Conservation (phyloP, 768 basidiomycete species). For the Galerina marginata region DNA sequence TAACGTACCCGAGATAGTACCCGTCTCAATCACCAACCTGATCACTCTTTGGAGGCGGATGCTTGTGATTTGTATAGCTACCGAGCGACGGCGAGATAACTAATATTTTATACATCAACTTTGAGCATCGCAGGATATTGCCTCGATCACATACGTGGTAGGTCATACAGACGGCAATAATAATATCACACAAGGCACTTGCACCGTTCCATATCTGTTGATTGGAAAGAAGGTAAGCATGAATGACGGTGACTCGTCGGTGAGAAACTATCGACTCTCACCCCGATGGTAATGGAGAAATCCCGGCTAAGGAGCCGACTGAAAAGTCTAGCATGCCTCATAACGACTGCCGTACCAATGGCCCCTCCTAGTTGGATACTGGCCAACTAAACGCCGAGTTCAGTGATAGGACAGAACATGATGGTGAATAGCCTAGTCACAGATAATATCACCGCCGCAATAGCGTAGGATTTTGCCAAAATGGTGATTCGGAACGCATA, state of each 20-base stretch:
- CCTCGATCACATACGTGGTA: slow-evolving; percentile 17
- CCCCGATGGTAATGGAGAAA: slow-evolving; percentile 12
- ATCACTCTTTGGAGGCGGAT: slow-evolving; percentile 1
- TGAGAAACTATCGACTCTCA: background rate
- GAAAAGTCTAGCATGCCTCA: slow-evolving; percentile 11
- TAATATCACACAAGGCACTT: slow-evolving; percentile 23
- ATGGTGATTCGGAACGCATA: slow-evolving; percentile 11
- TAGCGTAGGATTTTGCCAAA: slow-evolving; percentile 5
- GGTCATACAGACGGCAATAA: slow-evolving; percentile 25
- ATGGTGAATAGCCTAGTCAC: background rate
- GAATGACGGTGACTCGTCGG: too few species aligned
- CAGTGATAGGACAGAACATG: background rate
- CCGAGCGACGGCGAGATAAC: background rate
- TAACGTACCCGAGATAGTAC: slow-evolving; percentile 3
- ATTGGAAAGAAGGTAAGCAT: background rate
- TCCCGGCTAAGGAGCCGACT: slow-evolving; percentile 3
- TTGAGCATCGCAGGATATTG: too few species aligned
- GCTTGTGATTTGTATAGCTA: slow-evolving; percentile 4
- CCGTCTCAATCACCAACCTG: slow-evolving; percentile 10
- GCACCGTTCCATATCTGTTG: slow-evolving; percentile 24
- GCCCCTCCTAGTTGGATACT: slow-evolving; percentile 20
- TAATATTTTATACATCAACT: background rate
- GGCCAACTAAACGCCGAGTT: slow-evolving; percentile 12
- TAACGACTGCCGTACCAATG: slow-evolving; percentile 9
- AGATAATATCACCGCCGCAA: background rate